Conservation (phyloP, 2,329 filamentous ascomycete species). For the Kalmusia sp. region DNA sequence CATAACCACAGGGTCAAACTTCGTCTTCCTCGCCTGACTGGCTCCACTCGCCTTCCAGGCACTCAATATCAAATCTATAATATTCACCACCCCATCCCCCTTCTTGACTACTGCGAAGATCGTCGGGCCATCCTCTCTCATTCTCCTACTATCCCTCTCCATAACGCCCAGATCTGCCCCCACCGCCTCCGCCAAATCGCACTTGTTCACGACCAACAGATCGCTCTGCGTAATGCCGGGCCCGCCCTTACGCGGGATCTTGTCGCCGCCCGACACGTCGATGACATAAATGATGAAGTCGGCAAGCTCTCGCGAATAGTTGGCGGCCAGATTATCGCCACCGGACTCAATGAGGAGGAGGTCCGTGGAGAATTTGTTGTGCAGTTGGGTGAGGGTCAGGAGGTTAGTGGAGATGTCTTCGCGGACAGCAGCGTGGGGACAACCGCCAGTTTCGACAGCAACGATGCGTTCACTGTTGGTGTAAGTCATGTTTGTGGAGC, state of each 20-base stretch:
- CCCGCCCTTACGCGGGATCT: conserved; percentile 93
- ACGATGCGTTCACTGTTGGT: conserved; percentile 76
- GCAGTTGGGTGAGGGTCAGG: conserved; percentile 87
- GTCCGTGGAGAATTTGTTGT: conserved; percentile 79
- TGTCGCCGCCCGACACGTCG: conserved; percentile 94
- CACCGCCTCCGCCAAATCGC: conserved; percentile 87
- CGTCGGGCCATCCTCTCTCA: conserved; percentile 92
- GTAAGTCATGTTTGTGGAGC: too few relatives aligned
- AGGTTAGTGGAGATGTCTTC: conserved; percentile 97
- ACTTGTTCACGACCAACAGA: conserved; percentile 94
- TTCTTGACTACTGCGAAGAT: conserved; percentile 99
- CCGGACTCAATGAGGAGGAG: conserved; percentile 93
- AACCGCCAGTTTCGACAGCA: conserved; percentile 97
- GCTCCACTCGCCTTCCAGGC: conserved; percentile 94
- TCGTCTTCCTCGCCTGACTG: conserved; percentile 43
- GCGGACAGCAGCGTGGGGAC: conserved; percentile 94
- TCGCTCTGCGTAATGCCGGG: conserved; percentile 98
- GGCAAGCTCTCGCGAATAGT: conserved; percentile 92
- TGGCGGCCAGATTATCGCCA: conserved; percentile 95
- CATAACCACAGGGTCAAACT: conserved; percentile 43
- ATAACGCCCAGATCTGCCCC: conserved; percentile 92
- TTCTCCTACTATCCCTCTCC: conserved; percentile 93
- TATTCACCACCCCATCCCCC: conserved; percentile 81
- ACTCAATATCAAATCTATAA: conserved; percentile 85
- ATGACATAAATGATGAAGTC: conserved; percentile 99